Percentiles rank a stretch among this genome's conserved stretches.
phyloP scores from a whole-genome alignment of 371 early-diverging fungal species.

The Amoeboaphelidium protococcarum region DNA sequence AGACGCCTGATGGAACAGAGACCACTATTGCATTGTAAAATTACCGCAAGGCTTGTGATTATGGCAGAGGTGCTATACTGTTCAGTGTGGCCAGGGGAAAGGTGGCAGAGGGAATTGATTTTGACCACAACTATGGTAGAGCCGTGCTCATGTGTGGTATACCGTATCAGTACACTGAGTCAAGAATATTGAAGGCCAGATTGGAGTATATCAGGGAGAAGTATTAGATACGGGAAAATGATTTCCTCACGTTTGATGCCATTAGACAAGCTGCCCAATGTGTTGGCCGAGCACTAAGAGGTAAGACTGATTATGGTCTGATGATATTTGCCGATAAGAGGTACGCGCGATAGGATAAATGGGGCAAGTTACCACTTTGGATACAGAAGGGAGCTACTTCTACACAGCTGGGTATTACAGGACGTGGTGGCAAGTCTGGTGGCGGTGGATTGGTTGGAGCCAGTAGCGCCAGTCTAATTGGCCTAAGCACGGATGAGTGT shows the following conservation, averaged over 20 bases:
- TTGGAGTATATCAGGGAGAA: constrained; percentile 84
- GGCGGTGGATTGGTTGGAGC: constrained; percentile 70
- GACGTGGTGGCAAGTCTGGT: constrained; percentile 46
- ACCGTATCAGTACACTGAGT: constrained; percentile 97
- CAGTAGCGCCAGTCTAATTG: constrained; percentile 21
- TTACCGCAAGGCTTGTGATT: constrained; percentile 90
- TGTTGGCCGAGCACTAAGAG: constrained; percentile 89
- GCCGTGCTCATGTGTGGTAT: constrained; percentile 93
- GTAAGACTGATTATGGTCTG: constrained; percentile 96
- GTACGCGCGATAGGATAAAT: constrained; percentile 80
- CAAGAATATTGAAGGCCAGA: constrained; percentile 79
- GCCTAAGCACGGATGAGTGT: constrained; percentile 70
- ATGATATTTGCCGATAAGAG: constrained; percentile 99
- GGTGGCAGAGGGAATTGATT: constrained; percentile 98
- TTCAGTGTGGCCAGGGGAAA: constrained; percentile 98
- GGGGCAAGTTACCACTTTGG: constrained; percentile 95
- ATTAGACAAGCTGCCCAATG: constrained; percentile 99
- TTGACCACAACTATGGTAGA: constrained; percentile 96
- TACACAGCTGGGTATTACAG: too few relatives aligned
- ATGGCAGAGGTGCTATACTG: constrained; percentile 95
- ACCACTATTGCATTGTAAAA: constrained; percentile 85
- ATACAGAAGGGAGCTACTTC: too few relatives aligned
- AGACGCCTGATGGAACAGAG: constrained; percentile 97
- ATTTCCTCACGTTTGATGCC: constrained; percentile 98
- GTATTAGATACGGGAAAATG: constrained; percentile 84